phyloP scores from a whole-genome alignment of 225 moss, liverwort and hornwort genomes.

The Physcomitrellopsis africana region DNA sequence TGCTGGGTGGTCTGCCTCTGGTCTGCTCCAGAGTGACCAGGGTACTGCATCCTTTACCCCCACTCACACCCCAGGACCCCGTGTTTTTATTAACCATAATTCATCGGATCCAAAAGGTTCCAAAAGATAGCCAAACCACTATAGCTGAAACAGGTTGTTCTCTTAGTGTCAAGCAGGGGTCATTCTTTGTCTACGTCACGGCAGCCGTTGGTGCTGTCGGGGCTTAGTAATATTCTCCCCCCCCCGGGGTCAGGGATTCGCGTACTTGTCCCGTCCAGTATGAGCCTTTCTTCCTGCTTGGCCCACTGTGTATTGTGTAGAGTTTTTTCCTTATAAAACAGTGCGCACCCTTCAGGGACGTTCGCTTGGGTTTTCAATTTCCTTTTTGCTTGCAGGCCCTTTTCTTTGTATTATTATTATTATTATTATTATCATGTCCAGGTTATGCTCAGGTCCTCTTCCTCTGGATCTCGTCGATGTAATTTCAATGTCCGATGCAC shows the following conservation, averaged over 20 bases:
- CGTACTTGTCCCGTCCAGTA: constrained; percentile 57
- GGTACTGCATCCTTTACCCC: constrained; percentile 31
- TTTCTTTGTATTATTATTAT: constrained; percentile 3
- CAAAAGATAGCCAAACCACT: constrained; percentile 65
- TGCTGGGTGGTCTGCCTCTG: constrained; percentile 33
- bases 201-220: constrained; percentile 47
- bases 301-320: constrained; percentile 62
- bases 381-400: constrained; percentile 8
- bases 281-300: constrained; percentile 53
- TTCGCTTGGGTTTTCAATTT: constrained; percentile 39
- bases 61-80: constrained; percentile 52
- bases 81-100: constrained; percentile 61
- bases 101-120: constrained; percentile 73
- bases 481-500: constrained; percentile 33
- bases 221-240: constrained; percentile 65
- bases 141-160: constrained; percentile 67
- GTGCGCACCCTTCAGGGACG: constrained; percentile 51
- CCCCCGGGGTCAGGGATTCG: constrained; percentile 60
- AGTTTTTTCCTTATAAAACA: constrained; percentile 62
- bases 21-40: constrained; percentile 24
- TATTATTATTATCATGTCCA: constrained; percentile 13
- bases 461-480: constrained; percentile 23
- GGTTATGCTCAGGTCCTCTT: constrained; percentile 26
- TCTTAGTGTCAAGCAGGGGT: constrained; percentile 61
- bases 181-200: constrained; percentile 66